Base-by-base conservation (phyloP, 2,329 filamentous ascomycete species). In the Fusarium albosuccineum region DNA sequence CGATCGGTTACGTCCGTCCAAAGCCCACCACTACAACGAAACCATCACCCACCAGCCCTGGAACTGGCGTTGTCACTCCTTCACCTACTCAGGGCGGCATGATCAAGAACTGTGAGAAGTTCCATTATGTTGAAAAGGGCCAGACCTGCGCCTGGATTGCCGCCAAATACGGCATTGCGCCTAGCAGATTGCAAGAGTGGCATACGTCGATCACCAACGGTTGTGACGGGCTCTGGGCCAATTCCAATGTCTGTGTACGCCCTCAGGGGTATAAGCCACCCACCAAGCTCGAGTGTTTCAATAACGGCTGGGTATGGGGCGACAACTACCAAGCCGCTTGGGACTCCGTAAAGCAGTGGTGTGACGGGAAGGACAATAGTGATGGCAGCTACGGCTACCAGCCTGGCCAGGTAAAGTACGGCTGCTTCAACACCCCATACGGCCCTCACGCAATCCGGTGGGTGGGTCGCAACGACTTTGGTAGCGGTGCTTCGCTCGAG, bases 381-480 rank as follows among this genome's bases (percentile, higher is more conserved):
- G 49, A 58, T 3, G 59, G 36, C 0, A 64, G 34, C 1, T 30
- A 48, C 0, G 58, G 52, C 0, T 69, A 63, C 3, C 30, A 30
- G 0, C 5, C 33, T 5, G 49, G 29, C 0, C 56, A 69, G 34
- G 34, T 22, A 16, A 64, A 41, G 30, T 30, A 30, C 0, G 60
- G 30, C 5, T 69, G 67, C 7, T 26, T 64, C 3, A 33, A 69
- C 14, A 57, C 66, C 1, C 67, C 62, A 0, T 56, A 49, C 0
- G 62, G 66, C 0, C 9, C 16, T 6, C 63, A 67, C 3, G 66
- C 63, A 11, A 58, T 70, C 9, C 2, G 55, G 16, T 68, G 63
- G 8, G 22, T 33, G 14, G 26, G 50, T n/a, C 34, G 37, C 30
- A 68, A 65, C 2, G 39, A 57, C 5, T 62, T 49, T 6, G 66